Conservation (phyloP, 164 flowering plant genomes). For the Protea cynaroides region DNA sequence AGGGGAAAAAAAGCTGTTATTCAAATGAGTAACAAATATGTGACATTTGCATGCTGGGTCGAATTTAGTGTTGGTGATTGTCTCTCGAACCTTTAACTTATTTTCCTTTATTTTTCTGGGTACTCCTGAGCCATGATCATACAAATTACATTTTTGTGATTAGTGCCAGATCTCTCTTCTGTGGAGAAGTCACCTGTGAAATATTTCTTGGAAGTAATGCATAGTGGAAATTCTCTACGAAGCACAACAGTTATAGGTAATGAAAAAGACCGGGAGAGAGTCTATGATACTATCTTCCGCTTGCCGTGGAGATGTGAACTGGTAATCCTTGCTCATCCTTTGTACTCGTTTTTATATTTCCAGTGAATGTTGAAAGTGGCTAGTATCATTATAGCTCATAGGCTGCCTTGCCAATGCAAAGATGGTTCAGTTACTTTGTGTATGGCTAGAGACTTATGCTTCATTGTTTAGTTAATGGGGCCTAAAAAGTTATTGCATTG, state of each 20-base stretch:
- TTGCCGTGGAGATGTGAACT: conserved; percentile 99
- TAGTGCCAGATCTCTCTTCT: conserved; percentile 35
- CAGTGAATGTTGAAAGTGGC: background rate
- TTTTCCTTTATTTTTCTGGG: background rate
- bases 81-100: background rate
- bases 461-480: background rate
- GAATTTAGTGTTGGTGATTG: background rate
- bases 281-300: conserved; percentile 91
- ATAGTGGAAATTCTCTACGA: conserved; percentile 63
- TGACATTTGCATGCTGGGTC: too few relatives aligned
- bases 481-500: background rate
- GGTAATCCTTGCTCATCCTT: conserved; percentile 37
- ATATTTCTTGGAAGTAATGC: conserved; percentile 72
- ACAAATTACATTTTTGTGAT: conserved; percentile 2
- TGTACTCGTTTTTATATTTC: background rate
- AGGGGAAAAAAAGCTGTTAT: too few relatives aligned
- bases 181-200: conserved; percentile 70
- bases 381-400: background rate
- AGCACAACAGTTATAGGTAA: conserved; percentile 69
- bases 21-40: too few relatives aligned
- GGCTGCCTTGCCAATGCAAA: background rate
- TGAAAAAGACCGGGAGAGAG: conserved; percentile 93
- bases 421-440: background rate
- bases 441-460: background rate
- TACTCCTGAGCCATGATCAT: background rate